Conservation (phyloP, 306 rosid genomes). For the Quercus parvula region DNA sequence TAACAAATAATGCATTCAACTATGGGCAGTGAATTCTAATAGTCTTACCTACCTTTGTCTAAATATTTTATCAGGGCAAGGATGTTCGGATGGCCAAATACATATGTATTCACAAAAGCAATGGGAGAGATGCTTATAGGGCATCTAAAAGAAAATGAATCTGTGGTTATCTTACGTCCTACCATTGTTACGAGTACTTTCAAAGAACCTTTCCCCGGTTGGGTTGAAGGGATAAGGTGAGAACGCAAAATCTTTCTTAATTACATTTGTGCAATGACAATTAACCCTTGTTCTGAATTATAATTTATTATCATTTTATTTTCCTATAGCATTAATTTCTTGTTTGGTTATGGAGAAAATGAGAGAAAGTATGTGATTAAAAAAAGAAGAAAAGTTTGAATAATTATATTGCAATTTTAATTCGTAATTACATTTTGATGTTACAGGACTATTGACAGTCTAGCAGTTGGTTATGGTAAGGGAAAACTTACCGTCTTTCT, state of each 20-base stretch:
- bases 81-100: constrained; percentile 83
- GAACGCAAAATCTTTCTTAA: no score
- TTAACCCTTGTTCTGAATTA: no score
- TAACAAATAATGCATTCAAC: not conserved
- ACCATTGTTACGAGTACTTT: constrained; percentile 67
- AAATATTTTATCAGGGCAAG: constrained; percentile 44
- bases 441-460: constrained; percentile 73
- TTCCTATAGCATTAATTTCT: not conserved
- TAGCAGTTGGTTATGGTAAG: constrained; percentile 68
- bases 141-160: constrained; percentile 33
- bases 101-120: constrained; percentile 83
- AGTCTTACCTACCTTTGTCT: not conserved
- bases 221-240: constrained; percentile 80
- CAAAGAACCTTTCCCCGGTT: constrained; percentile 85
- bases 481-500: constrained; percentile 67
- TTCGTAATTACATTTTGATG: no score
- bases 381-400: no score
- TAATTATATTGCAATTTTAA: no score
- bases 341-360: constrained; percentile 10
- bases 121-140: constrained; percentile 72
- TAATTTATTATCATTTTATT: not conserved
- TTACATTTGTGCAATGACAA: no score
- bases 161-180: constrained; percentile 60
- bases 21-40: not conserved
- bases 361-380: not conserved